These are phyloP conservation scores for Gaillardinia entomophila DNA, from an alignment of 805 yeast species.

Conservation along the genomic window DNA sequence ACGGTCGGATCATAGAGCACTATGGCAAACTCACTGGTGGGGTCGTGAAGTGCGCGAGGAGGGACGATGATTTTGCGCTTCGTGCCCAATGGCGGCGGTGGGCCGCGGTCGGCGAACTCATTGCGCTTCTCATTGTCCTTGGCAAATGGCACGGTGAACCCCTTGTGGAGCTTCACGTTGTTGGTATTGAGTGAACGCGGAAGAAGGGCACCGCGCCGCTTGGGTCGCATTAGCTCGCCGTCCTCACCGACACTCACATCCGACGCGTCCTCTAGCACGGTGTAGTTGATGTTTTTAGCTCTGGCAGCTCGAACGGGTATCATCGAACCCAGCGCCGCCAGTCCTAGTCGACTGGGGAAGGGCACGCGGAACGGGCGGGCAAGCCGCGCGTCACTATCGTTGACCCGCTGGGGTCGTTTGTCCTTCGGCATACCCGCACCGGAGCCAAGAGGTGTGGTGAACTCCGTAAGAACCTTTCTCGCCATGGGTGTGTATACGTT, in stretches of 20 bases:
- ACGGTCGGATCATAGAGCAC: slow-evolving; percentile 94
- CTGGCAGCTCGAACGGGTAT: slow-evolving; percentile 23
- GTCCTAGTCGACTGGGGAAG: slow-evolving; percentile 22
- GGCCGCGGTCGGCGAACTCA: slow-evolving; percentile 24
- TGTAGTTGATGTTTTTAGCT: slow-evolving; percentile 26
- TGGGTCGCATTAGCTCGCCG: slow-evolving; percentile 19
- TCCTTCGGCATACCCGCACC: slow-evolving; percentile 64
- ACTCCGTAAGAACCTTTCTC: slow-evolving; percentile 32
- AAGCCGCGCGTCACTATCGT: slow-evolving; percentile 48
- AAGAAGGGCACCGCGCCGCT: slow-evolving; percentile 49
- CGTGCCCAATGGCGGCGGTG: slow-evolving; percentile 86
- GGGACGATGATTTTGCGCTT: slow-evolving; percentile 60
- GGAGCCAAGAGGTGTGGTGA: slow-evolving; percentile 50
- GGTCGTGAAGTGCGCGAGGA: slow-evolving; percentile 95
- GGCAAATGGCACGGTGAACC: slow-evolving; percentile 60
- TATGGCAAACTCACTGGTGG: slow-evolving; percentile 86
- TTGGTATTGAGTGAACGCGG: slow-evolving; percentile 42
- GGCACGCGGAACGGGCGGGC: slow-evolving; percentile 70
- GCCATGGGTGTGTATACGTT: slow-evolving; percentile 14
- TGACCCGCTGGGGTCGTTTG: slow-evolving; percentile 47
- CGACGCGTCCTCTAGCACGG: slow-evolving; percentile 15
- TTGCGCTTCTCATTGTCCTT: slow-evolving; percentile 27
- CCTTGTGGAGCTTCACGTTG: slow-evolving; percentile 27
- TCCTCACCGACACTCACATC: slow-evolving; percentile 27
- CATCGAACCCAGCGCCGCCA: slow-evolving; percentile 6